Base-by-base conservation (phyloP, 75 land plant genomes). In the Sequoiadendron giganteum region DNA sequence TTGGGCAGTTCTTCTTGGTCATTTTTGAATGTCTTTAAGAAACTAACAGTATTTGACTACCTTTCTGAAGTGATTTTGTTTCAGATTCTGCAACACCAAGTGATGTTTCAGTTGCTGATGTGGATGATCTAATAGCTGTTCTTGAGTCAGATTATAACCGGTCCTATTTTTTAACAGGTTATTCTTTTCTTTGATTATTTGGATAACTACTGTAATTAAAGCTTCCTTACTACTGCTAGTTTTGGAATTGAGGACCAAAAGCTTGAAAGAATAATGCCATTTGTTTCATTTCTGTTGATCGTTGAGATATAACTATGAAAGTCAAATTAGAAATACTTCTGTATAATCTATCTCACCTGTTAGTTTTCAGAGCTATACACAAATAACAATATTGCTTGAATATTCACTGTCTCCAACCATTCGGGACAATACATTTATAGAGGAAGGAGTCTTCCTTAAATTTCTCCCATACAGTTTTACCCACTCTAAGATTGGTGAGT, bases 101-200 rank as follows among this genome's bases (percentile, higher is more conserved):
- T 56, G 89, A 89, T 61, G 9, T 89, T 86, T 81, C 80, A 52
- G 86, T 90, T 75, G 84, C 85, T 16, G 58, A 79, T 36, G 81
- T 94, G 34, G 91, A 91, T 87, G 95, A 94, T 83, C 85, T 92
- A 32, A 16, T 94, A 13, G 75, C 43, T 13, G 88, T 89, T 38
- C 88, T 94, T 61, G 81, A 77, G 40, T 88, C 92, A 13, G 95
- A 94, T 86, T 94, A 92, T 86, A 87, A 92, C 39, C 89, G 89
- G 18, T 88, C 92, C 36, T 94, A 94, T 89, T 94, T 94, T 85
- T 84, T 94, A n/a, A 94, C 95, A 83, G 95, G 95, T 94, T 78
- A 13, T n/a, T 34, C 18, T 86, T 85, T 70, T 75, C 15, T 21
- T 45, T 34, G 65, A 30, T 87, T 32, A 77, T 58, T 87, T 43